Evolutionary conservation across 2,329 filamentous ascomycete genomes (phyloP).

Genomic region (Lachnellula cervina): DNA sequence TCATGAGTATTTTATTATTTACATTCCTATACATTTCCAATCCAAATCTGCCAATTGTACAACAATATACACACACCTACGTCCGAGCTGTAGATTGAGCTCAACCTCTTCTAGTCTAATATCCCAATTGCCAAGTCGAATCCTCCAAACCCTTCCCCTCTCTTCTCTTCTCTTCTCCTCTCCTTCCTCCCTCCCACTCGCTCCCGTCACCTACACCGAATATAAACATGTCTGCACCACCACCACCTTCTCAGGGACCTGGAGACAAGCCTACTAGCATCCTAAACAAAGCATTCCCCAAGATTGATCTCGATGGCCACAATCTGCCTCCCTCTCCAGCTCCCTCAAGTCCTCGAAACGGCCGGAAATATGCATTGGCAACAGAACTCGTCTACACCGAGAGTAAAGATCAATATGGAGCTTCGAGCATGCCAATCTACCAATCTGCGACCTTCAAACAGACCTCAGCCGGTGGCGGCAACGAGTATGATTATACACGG

Average conservation of each 20-base stretch:
- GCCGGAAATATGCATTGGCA: slow-evolving; percentile 84
- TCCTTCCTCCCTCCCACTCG: not conserved
- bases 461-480: slow-evolving; percentile 68
- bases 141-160: not conserved
- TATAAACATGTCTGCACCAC: slow-evolving; percentile 31
- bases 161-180: too few relatives aligned
- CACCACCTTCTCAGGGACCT: slow-evolving; percentile 22
- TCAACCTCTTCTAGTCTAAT: slow-evolving; percentile 8
- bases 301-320: slow-evolving; percentile 77
- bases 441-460: slow-evolving; percentile 99
- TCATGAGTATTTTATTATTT: too few relatives aligned
- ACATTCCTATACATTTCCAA: too few relatives aligned
- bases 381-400: slow-evolving; percentile 97
- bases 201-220: not conserved
- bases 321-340: slow-evolving; percentile 86
- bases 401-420: slow-evolving; percentile 92
- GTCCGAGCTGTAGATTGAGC: slow-evolving; percentile 9
- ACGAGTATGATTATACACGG: slow-evolving; percentile 96
- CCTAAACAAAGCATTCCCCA: slow-evolving; percentile 30
- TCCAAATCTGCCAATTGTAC: not conserved
- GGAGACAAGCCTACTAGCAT: slow-evolving; percentile 22
- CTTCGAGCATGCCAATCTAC: slow-evolving; percentile 95
- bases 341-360: slow-evolving; percentile 82
- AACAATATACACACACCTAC: not conserved
- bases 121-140: not conserved